Conservation (phyloP, 768 basidiomycete genomes). For the Pleurotus djamor region DNA sequence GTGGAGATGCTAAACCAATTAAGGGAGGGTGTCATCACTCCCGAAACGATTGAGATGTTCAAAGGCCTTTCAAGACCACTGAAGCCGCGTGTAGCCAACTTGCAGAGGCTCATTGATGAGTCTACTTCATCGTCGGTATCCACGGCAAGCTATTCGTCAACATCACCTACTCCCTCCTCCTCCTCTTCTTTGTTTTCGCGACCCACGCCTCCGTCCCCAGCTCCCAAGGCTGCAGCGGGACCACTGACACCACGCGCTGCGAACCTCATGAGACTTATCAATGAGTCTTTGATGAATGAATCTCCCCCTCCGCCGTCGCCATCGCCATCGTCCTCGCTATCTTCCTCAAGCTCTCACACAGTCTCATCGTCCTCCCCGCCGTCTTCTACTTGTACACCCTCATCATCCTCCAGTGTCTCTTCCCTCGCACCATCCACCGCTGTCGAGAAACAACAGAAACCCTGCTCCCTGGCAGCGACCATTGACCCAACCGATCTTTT, state of each 20-base stretch:
- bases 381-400: too few relatives aligned
- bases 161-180: too few relatives aligned
- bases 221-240: too few relatives aligned
- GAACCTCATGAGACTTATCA: too few relatives aligned
- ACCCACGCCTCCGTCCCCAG: too few relatives aligned
- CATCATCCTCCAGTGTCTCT: not conserved
- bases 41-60: conserved; percentile 22
- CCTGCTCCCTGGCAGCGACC: conserved; percentile 10
- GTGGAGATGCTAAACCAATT: conserved; percentile 76
- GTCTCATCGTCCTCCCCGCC: too few relatives aligned
- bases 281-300: too few relatives aligned
- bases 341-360: not conserved
- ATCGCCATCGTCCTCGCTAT: not conserved
- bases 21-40: conserved; percentile 47
- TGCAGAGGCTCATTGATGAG: not conserved
- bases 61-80: conserved; percentile 13
- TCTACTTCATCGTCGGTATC: not conserved
- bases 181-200: too few relatives aligned
- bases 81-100: not conserved
- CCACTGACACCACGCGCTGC: too few relatives aligned
- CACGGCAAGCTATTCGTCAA: too few relatives aligned
- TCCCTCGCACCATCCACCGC: conserved; percentile 12
- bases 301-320: too few relatives aligned
- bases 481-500: conserved; percentile 55
- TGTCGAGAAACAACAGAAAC: not conserved